A percentile compares a stretch with the other conserved stretches of the same genome.
Evolutionary conservation across 2,329 filamentous ascomycete genomes (phyloP).

Genomic region (Colletotrichum graminicola): DNA sequence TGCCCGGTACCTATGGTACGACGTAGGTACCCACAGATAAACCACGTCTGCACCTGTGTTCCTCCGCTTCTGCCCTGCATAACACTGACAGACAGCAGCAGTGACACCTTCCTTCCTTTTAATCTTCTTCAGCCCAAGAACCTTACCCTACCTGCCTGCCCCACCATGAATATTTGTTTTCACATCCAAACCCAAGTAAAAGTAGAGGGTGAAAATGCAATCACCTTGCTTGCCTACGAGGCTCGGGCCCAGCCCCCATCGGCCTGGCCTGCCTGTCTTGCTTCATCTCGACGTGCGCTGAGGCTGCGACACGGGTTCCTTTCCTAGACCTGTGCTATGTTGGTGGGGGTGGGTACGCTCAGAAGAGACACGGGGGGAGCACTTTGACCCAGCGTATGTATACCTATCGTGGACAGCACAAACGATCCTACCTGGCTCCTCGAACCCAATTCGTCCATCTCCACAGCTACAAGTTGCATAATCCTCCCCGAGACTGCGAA

Average conservation of each 20-base stretch:
- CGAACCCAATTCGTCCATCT: slow-evolving; percentile 34
- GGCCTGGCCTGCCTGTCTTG: neutral
- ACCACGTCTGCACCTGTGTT: neutral
- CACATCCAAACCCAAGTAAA: neutral
- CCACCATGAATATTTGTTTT: neutral
- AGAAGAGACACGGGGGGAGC: neutral
- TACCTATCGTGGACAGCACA: neutral
- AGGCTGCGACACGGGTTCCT: neutral
- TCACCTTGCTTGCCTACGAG: neutral
- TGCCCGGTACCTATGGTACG: too few species aligned
- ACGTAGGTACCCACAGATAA: too few species aligned
- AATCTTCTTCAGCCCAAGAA: neutral
- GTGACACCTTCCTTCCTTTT: neutral
- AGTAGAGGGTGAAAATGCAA: neutral
- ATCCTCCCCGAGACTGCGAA: slow-evolving; percentile 32
- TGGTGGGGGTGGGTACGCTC: neutral
- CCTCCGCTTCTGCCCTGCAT: neutral
- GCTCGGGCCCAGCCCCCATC: neutral
- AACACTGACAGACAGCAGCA: neutral
- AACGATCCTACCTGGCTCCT: slow-evolving; percentile 5
- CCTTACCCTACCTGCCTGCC: neutral
- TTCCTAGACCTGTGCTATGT: neutral
- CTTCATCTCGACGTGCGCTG: slow-evolving; percentile 4
- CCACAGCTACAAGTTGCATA: slow-evolving; percentile 27
- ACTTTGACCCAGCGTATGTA: neutral